Conservation (phyloP, 179 eudicot genomes). For the Nepenthes alata region DNA sequence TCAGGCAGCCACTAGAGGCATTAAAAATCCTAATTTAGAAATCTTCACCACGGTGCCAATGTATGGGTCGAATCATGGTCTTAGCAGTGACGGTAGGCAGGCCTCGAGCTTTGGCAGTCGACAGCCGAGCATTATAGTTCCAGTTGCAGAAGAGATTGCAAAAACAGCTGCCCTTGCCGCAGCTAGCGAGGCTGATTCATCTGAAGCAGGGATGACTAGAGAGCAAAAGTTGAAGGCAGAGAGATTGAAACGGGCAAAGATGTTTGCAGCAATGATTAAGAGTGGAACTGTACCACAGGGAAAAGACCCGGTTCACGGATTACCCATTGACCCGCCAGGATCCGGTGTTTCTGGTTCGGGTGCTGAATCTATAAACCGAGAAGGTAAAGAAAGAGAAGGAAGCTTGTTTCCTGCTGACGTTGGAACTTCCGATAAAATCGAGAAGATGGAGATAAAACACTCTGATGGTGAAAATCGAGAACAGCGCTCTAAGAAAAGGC, state of each 20-base stretch:
- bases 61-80: slow-evolving; percentile 19
- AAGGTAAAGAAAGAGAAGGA: slow-evolving; percentile 36
- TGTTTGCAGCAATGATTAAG: slow-evolving; percentile 89
- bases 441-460: slow-evolving; percentile 21
- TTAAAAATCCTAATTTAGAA: slow-evolving; percentile 49
- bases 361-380: slow-evolving; percentile 11
- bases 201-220: slow-evolving; percentile 48
- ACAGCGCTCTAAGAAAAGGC: slow-evolving; percentile 36
- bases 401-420: slow-evolving; percentile 29
- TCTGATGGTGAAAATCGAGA: slow-evolving; percentile 38
- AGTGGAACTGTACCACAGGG: slow-evolving; percentile 42
- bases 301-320: slow-evolving; percentile 32
- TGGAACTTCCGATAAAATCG: slow-evolving; percentile 16
- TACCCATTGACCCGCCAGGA: slow-evolving; percentile 45
- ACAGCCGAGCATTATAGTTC: slow-evolving; percentile 16
- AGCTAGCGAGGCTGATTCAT: slow-evolving; percentile 44
- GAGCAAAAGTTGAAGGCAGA: slow-evolving; percentile 86
- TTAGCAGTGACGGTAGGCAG: slow-evolving; percentile 26
- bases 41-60: slow-evolving; percentile 27
- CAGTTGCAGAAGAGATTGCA: slow-evolving; percentile 33
- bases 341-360: slow-evolving; percentile 17
- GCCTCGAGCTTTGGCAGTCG: slow-evolving; percentile 26
- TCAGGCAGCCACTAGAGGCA: slow-evolving; percentile 93
- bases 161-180: slow-evolving; percentile 32
- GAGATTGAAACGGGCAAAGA: slow-evolving; percentile 82